phyloP scores from a whole-genome alignment of 2,329 filamentous ascomycete species.

The Talaromyces sp. region DNA sequence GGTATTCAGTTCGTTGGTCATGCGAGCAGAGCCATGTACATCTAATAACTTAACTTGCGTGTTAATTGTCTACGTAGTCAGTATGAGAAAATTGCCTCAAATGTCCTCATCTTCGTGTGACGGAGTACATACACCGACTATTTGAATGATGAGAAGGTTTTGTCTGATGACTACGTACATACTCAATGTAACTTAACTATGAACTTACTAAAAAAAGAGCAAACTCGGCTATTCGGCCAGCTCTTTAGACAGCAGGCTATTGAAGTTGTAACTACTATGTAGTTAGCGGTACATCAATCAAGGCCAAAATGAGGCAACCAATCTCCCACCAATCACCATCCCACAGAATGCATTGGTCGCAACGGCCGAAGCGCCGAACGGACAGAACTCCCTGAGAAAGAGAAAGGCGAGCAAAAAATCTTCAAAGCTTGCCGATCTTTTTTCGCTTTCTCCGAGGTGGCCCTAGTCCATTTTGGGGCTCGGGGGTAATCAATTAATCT shows the following conservation, averaged over 20 bases:
- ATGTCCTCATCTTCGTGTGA: background rate
- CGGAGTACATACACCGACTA: background rate
- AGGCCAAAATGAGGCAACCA: background rate
- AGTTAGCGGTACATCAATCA: background rate
- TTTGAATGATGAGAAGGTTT: background rate
- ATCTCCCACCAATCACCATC: background rate
- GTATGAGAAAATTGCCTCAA: background rate
- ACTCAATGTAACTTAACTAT: background rate
- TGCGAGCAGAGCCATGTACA: background rate
- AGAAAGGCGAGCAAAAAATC: background rate
- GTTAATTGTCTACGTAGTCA: background rate
- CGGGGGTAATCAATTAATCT: background rate
- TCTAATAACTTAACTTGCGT: too few species aligned
- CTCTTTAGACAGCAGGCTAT: background rate
- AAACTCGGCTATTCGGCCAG: background rate
- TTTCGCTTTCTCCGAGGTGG: slow-evolving; percentile 4
- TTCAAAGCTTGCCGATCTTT: slow-evolving; percentile 5
- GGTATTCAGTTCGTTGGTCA: background rate
- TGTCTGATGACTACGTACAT: background rate
- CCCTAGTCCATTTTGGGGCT: background rate
- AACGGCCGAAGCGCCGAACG: background rate
- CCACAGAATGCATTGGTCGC: background rate
- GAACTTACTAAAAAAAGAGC: background rate
- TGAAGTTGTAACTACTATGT: background rate
- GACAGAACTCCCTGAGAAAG: too few species aligned